Percentiles rank a stretch among this genome's conserved stretches.
Conservation (phyloP, 2,329 filamentous ascomycete genomes). For the Bertia moriformis region DNA sequence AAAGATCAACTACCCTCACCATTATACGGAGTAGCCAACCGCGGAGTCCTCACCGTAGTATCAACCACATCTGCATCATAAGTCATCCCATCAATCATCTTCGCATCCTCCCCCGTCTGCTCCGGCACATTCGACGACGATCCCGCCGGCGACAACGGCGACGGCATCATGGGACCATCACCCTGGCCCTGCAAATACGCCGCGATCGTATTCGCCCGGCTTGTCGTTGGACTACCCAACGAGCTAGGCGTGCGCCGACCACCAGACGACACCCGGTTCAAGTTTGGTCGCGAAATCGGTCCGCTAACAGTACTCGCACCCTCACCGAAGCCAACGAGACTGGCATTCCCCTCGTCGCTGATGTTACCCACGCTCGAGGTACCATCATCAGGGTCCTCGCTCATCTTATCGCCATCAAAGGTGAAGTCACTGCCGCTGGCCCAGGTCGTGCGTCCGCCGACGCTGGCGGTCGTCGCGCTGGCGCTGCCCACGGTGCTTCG, state of each 20-base stretch:
- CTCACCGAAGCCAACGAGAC: slow-evolving; percentile 82
- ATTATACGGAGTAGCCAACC: background rate
- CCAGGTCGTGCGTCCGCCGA: slow-evolving; percentile 19
- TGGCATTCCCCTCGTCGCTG: slow-evolving; percentile 72
- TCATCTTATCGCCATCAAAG: slow-evolving; percentile 27
- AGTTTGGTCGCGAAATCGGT: slow-evolving; percentile 47
- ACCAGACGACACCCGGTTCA: slow-evolving; percentile 22
- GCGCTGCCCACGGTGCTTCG: slow-evolving; percentile 86
- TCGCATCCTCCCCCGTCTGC: background rate
- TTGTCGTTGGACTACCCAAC: slow-evolving; percentile 7
- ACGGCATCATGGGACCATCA: background rate
- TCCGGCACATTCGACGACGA: background rate
- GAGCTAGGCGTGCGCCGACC: slow-evolving; percentile 13
- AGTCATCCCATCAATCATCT: background rate
- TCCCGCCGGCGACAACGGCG: background rate
- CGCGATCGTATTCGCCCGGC: slow-evolving; percentile 13
- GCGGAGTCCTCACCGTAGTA: background rate
- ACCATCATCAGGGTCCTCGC: slow-evolving; percentile 46
- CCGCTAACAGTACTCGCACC: slow-evolving; percentile 77
- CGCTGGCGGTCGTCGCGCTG: slow-evolving; percentile 52
- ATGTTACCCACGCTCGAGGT: slow-evolving; percentile 50
- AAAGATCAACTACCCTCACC: too few relatives aligned
- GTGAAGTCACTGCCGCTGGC: slow-evolving; percentile 40
- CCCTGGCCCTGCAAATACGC: background rate
- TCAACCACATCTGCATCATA: background rate